Base-by-base conservation (phyloP, 139 green algal species). In the Chlorella sp. region DNA sequence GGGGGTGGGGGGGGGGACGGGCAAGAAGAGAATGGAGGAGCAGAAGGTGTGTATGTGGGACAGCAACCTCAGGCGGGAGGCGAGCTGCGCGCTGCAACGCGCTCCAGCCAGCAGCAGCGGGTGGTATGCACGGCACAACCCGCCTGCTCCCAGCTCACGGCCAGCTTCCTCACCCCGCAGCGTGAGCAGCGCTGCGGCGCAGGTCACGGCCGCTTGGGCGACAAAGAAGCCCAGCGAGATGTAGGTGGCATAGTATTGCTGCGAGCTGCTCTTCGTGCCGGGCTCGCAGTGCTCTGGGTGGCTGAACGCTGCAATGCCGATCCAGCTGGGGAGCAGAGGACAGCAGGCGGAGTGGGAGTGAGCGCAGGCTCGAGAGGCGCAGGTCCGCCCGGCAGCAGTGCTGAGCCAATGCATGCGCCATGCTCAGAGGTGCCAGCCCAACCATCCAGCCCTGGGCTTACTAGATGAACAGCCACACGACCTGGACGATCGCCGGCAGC, bases 381-480 rank as follows among this genome's bases (percentile, higher is more conserved):
- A 60, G 15, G 51, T 51, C 44, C 6, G 44, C 9, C 44, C 44
- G 44, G 7, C 44, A 51, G 9, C 44, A 51, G 6, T 51, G n/a
- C n/a, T n/a, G n/a, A n/a, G n/a, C n/a, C n/a, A n/a, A n/a, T n/a
- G n/a, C n/a, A n/a, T n/a, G n/a, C n/a, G n/a, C n/a, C n/a, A n/a
- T n/a, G n/a, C n/a, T n/a, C n/a, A n/a, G n/a, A n/a, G n/a, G n/a
- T n/a, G n/a, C n/a, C n/a, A n/a, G n/a, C n/a, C 51, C 51, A 60
- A 60, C 51, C 51, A 60, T 60, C 11, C 51, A 21, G 15, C 51
- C 51, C 51, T 21, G 11, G 12, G 51, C 51, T 60, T 15, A 60
- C 51, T 83, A 83, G 62, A 83, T 83, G 78, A 83, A 83, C 28
- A 83, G 63, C 32, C 65, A 83, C 18, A 83, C 41, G 0, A 83